phyloP scores from a whole-genome alignment of 2,329 filamentous ascomycete genomes.

The Colletotrichum neosansevieriae region DNA sequence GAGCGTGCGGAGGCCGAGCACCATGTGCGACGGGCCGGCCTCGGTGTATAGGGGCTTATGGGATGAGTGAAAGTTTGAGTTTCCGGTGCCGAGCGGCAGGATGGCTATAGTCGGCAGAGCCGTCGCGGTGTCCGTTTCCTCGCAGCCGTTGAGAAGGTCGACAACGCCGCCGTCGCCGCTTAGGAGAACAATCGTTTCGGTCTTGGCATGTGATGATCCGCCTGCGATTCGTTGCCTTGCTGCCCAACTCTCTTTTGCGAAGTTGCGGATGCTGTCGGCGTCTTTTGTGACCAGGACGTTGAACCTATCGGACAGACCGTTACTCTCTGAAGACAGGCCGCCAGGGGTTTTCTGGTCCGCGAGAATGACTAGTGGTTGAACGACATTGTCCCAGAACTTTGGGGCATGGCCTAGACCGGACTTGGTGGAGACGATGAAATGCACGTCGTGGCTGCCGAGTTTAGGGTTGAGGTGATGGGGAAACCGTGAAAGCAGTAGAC shows the following conservation, averaged over 20 bases:
- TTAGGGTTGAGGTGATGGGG: slow-evolving; percentile 52
- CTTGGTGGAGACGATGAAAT: slow-evolving; percentile 75
- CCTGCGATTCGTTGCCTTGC: slow-evolving; percentile 47
- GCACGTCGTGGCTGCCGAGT: slow-evolving; percentile 50
- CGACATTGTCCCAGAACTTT: slow-evolving; percentile 65
- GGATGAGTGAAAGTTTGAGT: slow-evolving; percentile 72
- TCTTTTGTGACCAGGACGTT: slow-evolving; percentile 72
- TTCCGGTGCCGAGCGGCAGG: slow-evolving; percentile 74
- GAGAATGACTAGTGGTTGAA: slow-evolving; percentile 68
- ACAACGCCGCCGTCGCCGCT: slow-evolving; percentile 90
- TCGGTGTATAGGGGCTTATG: slow-evolving; percentile 67
- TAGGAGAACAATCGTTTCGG: slow-evolving; percentile 77
- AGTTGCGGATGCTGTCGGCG: slow-evolving; percentile 71
- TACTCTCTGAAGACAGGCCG: slow-evolving; percentile 14
- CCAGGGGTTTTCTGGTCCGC: slow-evolving; percentile 42
- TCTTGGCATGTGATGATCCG: slow-evolving; percentile 19
- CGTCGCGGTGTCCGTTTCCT: slow-evolving; percentile 40
- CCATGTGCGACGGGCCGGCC: slow-evolving; percentile 54
- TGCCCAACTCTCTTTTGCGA: slow-evolving; percentile 61
- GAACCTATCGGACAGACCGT: slow-evolving; percentile 52
- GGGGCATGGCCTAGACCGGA: slow-evolving; percentile 73
- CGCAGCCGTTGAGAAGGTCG: slow-evolving; percentile 79
- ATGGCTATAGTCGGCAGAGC: slow-evolving; percentile 61
- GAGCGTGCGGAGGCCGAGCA: slow-evolving; percentile 68
- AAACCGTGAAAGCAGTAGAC: slow-evolving; percentile 51